Base-by-base conservation (phyloP, 148 eudicot species). In the Talinum fruticosum region DNA sequence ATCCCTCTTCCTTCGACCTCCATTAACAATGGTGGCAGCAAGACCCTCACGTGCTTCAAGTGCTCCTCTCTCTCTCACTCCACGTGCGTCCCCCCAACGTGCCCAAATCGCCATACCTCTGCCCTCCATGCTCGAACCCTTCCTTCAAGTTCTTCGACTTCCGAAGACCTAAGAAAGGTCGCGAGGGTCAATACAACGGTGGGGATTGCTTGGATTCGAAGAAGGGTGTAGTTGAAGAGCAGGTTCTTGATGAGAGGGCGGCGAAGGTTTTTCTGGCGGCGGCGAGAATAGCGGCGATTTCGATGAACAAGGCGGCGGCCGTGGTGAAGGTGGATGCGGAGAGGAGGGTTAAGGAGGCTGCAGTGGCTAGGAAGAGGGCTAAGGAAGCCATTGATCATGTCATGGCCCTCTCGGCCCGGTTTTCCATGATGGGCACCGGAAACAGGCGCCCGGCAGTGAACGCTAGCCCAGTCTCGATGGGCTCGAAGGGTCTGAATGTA, bases 261-360 rank as follows among this genome's bases (percentile, higher is more conserved):
- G 88, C 97, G 4, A 90, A 54, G 80, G 83, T 83, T 30, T 79
- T 94, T 30, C 44, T 89, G 32, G 88, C 92, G 1, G 98, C 98
- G 3, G 89, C 93, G 6, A 90, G 49, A 85, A 87, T 94, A 5
- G 86, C 98, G 8, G 71, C 86, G 28, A 59, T 38, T 23, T 87
- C 96, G 35, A 85, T 94, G 87, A 83, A 37, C 57, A 88, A 84
- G 54, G 97, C 91, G 18, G 88, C 80, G 18, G 82, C 36, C 5
- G 41, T 57, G 10, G 92, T 91, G 2, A 85, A 66, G 79, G 73
- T 19, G 1, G 96, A 90, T 74, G 96, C 90, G 0, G 98, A 92
- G 85, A 84, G 82, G 85, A 82, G 87, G 78, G 92, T 85, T 2
- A 92, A 80, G 59, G 99, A 95, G 72, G 91, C 97, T 6, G 91